Evolutionary conservation across 169 alveolate species (phyloP), one percentile per base, ranked within the genome.

Genomic region (Cryptosporidium xiaoi): DNA sequence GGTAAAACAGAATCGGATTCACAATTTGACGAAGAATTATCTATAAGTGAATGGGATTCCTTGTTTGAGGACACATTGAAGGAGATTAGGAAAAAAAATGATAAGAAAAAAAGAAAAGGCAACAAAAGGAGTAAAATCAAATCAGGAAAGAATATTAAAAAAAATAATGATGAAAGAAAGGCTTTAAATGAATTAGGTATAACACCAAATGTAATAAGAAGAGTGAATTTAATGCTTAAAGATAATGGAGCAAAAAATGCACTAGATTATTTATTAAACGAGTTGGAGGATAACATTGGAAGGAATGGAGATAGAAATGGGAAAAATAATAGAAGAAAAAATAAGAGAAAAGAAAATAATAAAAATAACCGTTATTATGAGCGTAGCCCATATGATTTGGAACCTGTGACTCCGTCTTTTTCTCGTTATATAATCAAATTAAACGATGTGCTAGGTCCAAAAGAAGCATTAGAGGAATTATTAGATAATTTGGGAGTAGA

Each of bases 41-140:
- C 60, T 18, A 46, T 77, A 33, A 77, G 87, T 77, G 87, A 77
- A n/a, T 77, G 87, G 87, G 71, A 77, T 62, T 15, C 18, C 29
- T 56, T 58, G 33, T 58, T 77, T 77, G 44, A 60, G 1, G 87
- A 77, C 4, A 51, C 46, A 8, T 12, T 40, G 50, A 77, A 62
- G 24, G 64, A 34, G 56, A 16, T 7, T 8, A 31, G 8, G 4
- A 27, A 29, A 29, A 53, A 69, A 34, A 64, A 34, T 20, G 71
- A n/a, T 20, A 12, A 27, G 64, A 12, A n/a, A 18, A 48, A 36
- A 56, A 34, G 55, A 40, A 31, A 62, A 62, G 7, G 48, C 12
- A 58, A 46, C 15, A 1, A 71, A 77, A 18, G 24, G 20, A 20
- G 64, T 40, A 40, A 40, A 8, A 40, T 40, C 1, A 33, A 40